phyloP scores from a whole-genome alignment of 768 basidiomycete species.

The Tricholoma sp. region DNA sequence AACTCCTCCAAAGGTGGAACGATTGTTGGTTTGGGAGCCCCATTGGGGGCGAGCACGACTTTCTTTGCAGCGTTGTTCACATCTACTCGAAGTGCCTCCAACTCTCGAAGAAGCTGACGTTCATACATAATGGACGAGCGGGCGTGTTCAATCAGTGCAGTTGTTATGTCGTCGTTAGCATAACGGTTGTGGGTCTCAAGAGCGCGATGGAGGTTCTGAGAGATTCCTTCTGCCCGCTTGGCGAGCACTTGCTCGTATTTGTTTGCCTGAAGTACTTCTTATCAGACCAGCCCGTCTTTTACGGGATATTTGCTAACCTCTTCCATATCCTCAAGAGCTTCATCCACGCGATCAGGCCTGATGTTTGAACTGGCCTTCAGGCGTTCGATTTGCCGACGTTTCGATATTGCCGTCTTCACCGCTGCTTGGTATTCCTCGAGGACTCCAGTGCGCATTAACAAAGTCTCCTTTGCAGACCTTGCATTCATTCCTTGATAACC shows the following conservation, averaged over 20 bases:
- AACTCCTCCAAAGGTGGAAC: constrained; percentile 64
- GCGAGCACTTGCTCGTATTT: constrained; percentile 85
- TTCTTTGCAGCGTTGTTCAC: constrained; percentile 65
- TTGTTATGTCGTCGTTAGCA: constrained; percentile 87
- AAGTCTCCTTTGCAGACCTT: constrained; percentile 92
- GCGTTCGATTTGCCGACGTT: constrained; percentile 86
- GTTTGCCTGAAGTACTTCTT: constrained; percentile 56
- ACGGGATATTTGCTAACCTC: constrained; percentile 49
- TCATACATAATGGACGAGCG: constrained; percentile 91
- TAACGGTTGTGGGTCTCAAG: constrained; percentile 79
- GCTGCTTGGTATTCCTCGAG: constrained; percentile 93
- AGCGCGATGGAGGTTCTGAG: constrained; percentile 85
- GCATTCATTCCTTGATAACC: constrained; percentile 97
- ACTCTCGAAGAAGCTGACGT: constrained; percentile 78
- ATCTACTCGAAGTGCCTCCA: constrained; percentile 80
- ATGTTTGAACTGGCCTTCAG: constrained; percentile 84
- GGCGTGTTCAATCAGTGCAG: constrained; percentile 88
- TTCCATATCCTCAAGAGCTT: constrained; percentile 88
- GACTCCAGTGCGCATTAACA: constrained; percentile 84
- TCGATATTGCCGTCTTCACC: constrained; percentile 89
- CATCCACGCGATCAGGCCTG: constrained; percentile 79
- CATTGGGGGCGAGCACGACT: constrained; percentile 41
- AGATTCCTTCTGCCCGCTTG: constrained; percentile 87
- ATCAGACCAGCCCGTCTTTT: constrained; percentile 6
- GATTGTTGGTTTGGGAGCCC: constrained; percentile 54